These are phyloP conservation scores for Aureobasidium subglaciale DNA, from an alignment of 2,329 filamentous ascomycete species.

Conservation along the genomic window DNA sequence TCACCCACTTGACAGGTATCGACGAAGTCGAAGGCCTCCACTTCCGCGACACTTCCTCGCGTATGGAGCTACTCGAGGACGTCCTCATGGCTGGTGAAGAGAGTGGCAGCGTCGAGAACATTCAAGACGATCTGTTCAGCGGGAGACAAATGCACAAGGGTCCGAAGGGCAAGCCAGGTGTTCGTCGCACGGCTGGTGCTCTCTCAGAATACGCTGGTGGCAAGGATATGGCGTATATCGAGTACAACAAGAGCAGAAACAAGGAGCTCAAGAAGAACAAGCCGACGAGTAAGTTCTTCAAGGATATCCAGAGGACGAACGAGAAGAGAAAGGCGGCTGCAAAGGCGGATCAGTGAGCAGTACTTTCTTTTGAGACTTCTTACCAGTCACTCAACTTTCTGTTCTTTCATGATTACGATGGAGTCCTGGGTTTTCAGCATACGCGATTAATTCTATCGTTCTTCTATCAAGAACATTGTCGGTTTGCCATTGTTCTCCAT, in stretches of 20 bases:
- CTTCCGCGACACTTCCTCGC: slow-evolving; percentile 71
- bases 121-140: slow-evolving; percentile 60
- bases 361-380: background rate
- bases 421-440: background rate
- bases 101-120: slow-evolving; percentile 62
- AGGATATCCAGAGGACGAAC: slow-evolving; percentile 33
- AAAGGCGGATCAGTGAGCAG: slow-evolving; percentile 17
- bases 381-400: background rate
- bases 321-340: slow-evolving; percentile 29
- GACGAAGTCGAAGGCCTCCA: slow-evolving; percentile 74
- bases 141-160: slow-evolving; percentile 41
- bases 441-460: background rate
- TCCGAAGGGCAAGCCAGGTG: slow-evolving; percentile 44
- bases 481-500: too few species aligned
- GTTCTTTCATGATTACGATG: background rate
- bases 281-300: slow-evolving; percentile 38
- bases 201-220: slow-evolving; percentile 82
- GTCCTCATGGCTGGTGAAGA: slow-evolving; percentile 83
- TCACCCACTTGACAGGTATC: slow-evolving; percentile 88
- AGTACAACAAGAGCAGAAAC: slow-evolving; percentile 41
- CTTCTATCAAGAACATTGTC: too few species aligned
- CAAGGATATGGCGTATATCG: slow-evolving; percentile 84
- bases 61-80: slow-evolving; percentile 78
- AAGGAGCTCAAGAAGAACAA: slow-evolving; percentile 37
- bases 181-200: slow-evolving; percentile 73